A percentile compares a stretch with the other conserved stretches of the same genome.
These are phyloP conservation scores for Cladobotryum mycophilum DNA, from an alignment of 2,329 filamentous ascomycete species.

Conservation along the genomic window DNA sequence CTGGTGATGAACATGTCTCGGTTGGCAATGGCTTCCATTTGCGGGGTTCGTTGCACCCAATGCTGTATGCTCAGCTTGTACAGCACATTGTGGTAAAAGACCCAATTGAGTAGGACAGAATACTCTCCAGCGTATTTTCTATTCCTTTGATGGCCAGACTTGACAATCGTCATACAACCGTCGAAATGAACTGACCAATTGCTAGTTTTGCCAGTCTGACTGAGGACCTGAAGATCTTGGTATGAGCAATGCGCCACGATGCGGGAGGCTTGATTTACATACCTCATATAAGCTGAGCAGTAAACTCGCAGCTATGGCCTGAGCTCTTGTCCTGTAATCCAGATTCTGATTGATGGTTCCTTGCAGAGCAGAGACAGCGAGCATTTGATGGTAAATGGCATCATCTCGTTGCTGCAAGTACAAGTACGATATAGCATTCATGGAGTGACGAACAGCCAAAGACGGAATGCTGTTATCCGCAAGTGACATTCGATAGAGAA, in stretches of 20 bases:
- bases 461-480: constrained; percentile 6
- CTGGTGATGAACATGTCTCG: constrained; percentile 4
- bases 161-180: constrained; percentile 7
- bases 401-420: constrained; percentile 1
- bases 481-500: constrained; percentile 8
- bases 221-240: neutral
- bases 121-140: constrained; percentile 3
- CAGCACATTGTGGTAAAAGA: constrained; percentile 11
- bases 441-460: constrained; percentile 9
- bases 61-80: constrained; percentile 12
- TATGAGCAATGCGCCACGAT: no score
- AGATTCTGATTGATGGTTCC: constrained; percentile 1
- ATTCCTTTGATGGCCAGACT: constrained; percentile 4
- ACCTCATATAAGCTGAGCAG: constrained; percentile 10
- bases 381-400: constrained; percentile 6
- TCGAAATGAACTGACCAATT: constrained; percentile 10
- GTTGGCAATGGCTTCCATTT: constrained; percentile 6
- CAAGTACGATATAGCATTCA: constrained; percentile 10
- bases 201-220: constrained; percentile 2
- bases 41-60: constrained; percentile 4
- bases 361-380: constrained; percentile 5
- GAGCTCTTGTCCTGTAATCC: constrained; percentile 3
- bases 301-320: constrained; percentile 10
- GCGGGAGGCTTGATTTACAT: neutral
- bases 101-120: constrained; percentile 5